Conservation (phyloP, 179 eudicot genomes). For the Silene noctiflora region DNA sequence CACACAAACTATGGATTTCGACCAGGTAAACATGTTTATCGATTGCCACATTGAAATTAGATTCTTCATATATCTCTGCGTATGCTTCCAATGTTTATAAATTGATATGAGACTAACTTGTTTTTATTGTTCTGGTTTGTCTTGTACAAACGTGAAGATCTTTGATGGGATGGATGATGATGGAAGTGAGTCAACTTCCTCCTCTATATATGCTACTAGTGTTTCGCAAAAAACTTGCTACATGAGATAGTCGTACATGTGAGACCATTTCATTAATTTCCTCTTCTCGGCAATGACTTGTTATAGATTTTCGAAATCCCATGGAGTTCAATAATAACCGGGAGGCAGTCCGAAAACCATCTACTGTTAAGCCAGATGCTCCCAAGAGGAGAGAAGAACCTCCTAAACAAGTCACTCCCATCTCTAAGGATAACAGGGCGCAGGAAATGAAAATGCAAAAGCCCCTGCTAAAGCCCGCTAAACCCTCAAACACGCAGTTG, state of each 20-base stretch:
- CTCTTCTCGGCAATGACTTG: constrained; percentile 30
- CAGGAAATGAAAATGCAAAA: constrained; percentile 41
- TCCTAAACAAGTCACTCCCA: constrained; percentile 26
- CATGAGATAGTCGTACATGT: neutral
- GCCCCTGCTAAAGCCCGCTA: constrained; percentile 43
- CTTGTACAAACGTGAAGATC: constrained; percentile 48
- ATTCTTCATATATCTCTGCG: neutral
- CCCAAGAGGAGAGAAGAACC: constrained; percentile 35
- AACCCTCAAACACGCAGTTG: constrained; percentile 43
- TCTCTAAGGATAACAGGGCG: constrained; percentile 37
- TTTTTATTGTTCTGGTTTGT: constrained; percentile 21
- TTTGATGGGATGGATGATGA: constrained; percentile 94
- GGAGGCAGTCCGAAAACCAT: constrained; percentile 44
- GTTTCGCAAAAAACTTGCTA: neutral
- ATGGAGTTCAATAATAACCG: constrained; percentile 63
- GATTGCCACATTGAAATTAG: neutral
- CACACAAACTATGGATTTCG: constrained; percentile 53
- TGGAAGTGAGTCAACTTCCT: constrained; percentile 78
- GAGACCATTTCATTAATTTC: neutral
- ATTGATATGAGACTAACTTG: constrained; percentile 41
- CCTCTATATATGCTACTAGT: constrained; percentile 27
- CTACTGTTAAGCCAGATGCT: constrained; percentile 33
- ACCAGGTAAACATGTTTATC: constrained; percentile 43
- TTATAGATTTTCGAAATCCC: constrained; percentile 71
- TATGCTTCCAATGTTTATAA: constrained; percentile 11